Base-by-base conservation (phyloP, 257 asterid genomes). In the Apocynum venetum region DNA sequence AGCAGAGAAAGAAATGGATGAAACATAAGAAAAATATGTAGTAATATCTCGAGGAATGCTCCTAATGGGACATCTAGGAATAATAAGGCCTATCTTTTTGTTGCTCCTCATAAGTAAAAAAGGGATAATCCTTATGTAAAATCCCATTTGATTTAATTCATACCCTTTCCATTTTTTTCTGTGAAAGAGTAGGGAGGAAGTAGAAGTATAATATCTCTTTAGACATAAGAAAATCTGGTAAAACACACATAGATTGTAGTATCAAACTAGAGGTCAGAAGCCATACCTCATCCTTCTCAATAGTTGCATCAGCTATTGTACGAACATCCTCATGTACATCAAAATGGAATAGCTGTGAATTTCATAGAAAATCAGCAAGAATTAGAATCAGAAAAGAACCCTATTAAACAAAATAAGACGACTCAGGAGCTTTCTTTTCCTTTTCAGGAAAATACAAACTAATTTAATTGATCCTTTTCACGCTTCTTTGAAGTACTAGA, bases 271-370 rank as follows among this genome's bases (percentile, higher is more conserved):
- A 56, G 31, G 10, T 3, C 48, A 20, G 47, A 49, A 25, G 4
- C 11, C 76, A 72, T 80, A 95, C 99, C 99, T 96, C 99, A 85
- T 96, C 99, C 86, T 96, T 96, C 92, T 96, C 99, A 7, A 89
- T 88, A 65, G 96, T 93, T 60, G 99, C 98, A 71, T 96, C 97
- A 67, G 97, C 99, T 74, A 81, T 96, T 75, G 98, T 96, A 53
- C 99, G 89, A 77, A 96, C 99, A 84, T 96, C 99, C 86, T 96
- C 99, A 48, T 96, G 99, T 31, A 96, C 99, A 85, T 96, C 99
- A 76, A 96, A 96, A 89, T 96, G 98, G 89, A 96, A 96, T 83
- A 96, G 98, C 99, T 95, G 91, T 52, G 72, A 4, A 65, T 8
- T 63, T 61, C 48, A 8, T 19, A 43, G 31, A 25, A 82, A 72